phyloP scores from a whole-genome alignment of 768 basidiomycete genomes.

The Termitomyces sp. region DNA sequence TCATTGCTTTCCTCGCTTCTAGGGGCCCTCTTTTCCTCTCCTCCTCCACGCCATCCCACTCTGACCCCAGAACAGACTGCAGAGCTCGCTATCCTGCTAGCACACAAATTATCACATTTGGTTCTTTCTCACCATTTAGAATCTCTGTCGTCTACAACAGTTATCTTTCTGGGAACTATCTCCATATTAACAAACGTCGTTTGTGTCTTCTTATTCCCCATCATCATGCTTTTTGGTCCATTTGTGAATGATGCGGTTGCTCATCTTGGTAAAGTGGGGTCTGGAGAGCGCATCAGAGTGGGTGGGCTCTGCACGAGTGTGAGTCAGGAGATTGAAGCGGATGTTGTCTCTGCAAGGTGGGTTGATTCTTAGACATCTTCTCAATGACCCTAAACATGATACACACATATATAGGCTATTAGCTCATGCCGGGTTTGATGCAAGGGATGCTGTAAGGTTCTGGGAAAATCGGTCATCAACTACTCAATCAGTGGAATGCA shows the following conservation, averaged over 20 bases:
- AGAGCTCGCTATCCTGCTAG: conserved; percentile 84
- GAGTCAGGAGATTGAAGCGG: conserved; percentile 89
- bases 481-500: conserved; percentile 38
- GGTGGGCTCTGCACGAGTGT: conserved; percentile 75
- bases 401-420: conserved; percentile 54
- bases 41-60: conserved; percentile 34
- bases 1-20: conserved; percentile 49
- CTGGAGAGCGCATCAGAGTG: conserved; percentile 66
- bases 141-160: conserved; percentile 78
- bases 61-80: conserved; percentile 82
- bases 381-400: not conserved
- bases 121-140: conserved; percentile 89
- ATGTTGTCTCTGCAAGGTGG: conserved; percentile 80
- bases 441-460: conserved; percentile 73
- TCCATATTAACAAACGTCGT: conserved; percentile 77
- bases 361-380: conserved; percentile 11
- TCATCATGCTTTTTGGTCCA: conserved; percentile 90
- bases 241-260: conserved; percentile 94
- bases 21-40: conserved; percentile 33
- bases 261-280: conserved; percentile 70
- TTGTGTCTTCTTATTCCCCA: conserved; percentile 76
- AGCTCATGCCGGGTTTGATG: conserved; percentile 89
- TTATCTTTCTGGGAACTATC: conserved; percentile 76
- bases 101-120: conserved; percentile 92
- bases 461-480: conserved; percentile 63